Conservation (phyloP, 345 rosid species). For the Excoecaria agallocha region DNA sequence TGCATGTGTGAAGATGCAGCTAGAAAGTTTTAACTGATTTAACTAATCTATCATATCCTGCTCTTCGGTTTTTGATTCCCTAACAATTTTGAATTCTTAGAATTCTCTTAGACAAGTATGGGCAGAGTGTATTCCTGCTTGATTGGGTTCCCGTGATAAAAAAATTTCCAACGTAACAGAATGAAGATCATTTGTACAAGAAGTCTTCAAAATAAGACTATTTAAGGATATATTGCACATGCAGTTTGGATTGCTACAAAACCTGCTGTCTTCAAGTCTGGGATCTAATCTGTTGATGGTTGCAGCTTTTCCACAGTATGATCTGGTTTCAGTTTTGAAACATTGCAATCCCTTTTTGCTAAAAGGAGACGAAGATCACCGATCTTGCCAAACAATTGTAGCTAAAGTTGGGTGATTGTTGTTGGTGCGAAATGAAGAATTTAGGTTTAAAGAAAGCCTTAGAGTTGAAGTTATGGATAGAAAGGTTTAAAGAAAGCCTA, state of each 20-base stretch:
- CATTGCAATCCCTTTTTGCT: constrained; percentile 11
- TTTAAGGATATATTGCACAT: constrained; percentile 17
- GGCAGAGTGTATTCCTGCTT: not conserved
- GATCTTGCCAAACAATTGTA: not conserved
- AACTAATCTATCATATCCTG: not conserved
- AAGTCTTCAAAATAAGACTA: constrained; percentile 7
- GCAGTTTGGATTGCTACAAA: constrained; percentile 26
- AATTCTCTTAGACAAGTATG: not conserved
- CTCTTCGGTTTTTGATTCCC: not conserved
- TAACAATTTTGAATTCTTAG: not conserved
- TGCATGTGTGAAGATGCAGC: not conserved
- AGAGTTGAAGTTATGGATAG: too few species aligned
- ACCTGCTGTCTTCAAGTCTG: constrained; percentile 19
- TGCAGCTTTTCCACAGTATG: constrained; percentile 18
- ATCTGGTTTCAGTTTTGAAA: constrained; percentile 18
- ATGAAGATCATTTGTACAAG: not conserved
- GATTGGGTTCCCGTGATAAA: not conserved
- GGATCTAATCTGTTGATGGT: constrained; percentile 23
- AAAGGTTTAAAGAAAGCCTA: too few species aligned
- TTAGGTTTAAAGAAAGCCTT: too few species aligned
- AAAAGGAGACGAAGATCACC: constrained; percentile 10
- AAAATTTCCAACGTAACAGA: not conserved
- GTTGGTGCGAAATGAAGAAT: too few species aligned
- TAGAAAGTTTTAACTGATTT: not conserved
- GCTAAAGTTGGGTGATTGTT: too few species aligned